Base-by-base conservation (phyloP, 768 basidiomycete species). In the Amanita thiersii region DNA sequence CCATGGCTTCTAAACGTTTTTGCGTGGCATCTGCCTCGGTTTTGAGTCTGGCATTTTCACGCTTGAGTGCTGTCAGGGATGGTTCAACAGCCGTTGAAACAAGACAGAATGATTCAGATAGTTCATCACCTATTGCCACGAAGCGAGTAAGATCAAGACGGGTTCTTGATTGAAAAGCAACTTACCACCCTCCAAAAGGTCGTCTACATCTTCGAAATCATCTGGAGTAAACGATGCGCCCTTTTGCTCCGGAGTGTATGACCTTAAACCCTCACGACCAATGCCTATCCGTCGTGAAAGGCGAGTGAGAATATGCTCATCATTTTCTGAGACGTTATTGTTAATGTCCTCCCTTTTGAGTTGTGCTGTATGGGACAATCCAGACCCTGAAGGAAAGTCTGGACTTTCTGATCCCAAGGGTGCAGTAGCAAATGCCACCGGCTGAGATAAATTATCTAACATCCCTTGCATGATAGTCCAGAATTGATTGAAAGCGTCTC, bases 381-480 rank as follows among this genome's bases (percentile, higher is more conserved):
- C 40, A 45, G 47, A 52, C 37, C 46, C 47, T 8, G 54, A 34
- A 25, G 33, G 39, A 5, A 32, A 12, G 21, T 47, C 29, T 5
- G 56, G 45, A 37, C 69, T 69, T 6, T 62, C 58, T 33, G 65
- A 61, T 31, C 73, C 75, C 15, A 90, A 69, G 11, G 89, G 86
- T 10, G 81, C 79, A 5, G 84, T 87, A 3, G 87, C 77, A 53
- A 91, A 91, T 11, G 88, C 88, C 6, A 86, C 78, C 3, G 83
- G 82, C 51, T 87, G 85, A 3, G 85, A 82, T n/a, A 91, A 69
- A 51, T 87, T 83, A 51, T 90, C 86, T 34, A 90, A 59, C 77
- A 88, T 81, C 29, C 80, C 85, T 59, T 90, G 86, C 68, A 89
- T 82, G 37, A 85, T 84, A 50, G 74, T 79, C 88, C 88, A 91